These are phyloP conservation scores for Colletotrichum caudatum DNA, from an alignment of 2,329 filamentous ascomycete species.

Conservation along the genomic window DNA sequence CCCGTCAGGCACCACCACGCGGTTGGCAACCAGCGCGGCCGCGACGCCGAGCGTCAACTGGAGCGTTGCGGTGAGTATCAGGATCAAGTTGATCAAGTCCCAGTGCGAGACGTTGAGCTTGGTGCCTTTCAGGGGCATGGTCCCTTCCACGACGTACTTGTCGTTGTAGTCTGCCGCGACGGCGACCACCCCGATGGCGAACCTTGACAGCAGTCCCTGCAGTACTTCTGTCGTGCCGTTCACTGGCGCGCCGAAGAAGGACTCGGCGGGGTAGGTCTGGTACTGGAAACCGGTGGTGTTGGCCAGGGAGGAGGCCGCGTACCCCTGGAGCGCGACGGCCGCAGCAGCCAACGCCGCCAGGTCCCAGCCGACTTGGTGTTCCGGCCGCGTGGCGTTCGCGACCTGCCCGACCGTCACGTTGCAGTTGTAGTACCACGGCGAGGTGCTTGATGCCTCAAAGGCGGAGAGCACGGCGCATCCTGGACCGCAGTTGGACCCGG, in stretches of 20 bases:
- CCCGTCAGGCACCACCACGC: slow-evolving; percentile 45
- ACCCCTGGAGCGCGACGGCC: slow-evolving; percentile 57
- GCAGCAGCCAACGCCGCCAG: slow-evolving; percentile 51
- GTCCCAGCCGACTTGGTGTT: slow-evolving; percentile 51
- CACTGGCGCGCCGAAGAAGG: slow-evolving; percentile 51
- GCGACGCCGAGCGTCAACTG: slow-evolving; percentile 48
- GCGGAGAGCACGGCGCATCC: slow-evolving; percentile 50
- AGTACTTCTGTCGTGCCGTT: slow-evolving; percentile 51
- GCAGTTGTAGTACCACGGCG: slow-evolving; percentile 58
- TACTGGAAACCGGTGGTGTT: slow-evolving; percentile 47
- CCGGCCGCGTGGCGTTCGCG: slow-evolving; percentile 50
- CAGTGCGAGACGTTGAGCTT: slow-evolving; percentile 50
- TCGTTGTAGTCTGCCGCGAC: slow-evolving; percentile 49
- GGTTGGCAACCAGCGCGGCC: slow-evolving; percentile 45
- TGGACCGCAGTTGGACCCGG: slow-evolving; percentile 42
- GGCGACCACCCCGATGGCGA: slow-evolving; percentile 52
- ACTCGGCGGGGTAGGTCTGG: slow-evolving; percentile 58
- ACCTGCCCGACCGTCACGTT: slow-evolving; percentile 53
- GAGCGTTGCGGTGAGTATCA: slow-evolving; percentile 49
- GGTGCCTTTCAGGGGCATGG: slow-evolving; percentile 49
- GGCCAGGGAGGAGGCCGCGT: slow-evolving; percentile 44
- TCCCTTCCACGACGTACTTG: slow-evolving; percentile 45
- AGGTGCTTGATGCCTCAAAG: slow-evolving; percentile 52
- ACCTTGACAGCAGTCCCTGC: slow-evolving; percentile 52
- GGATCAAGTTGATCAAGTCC: slow-evolving; percentile 49